Evolutionary conservation across 2,329 filamentous ascomycete genomes (phyloP), one percentile per base, ranked within the genome.

Genomic region (Ceratocystis colombiana): DNA sequence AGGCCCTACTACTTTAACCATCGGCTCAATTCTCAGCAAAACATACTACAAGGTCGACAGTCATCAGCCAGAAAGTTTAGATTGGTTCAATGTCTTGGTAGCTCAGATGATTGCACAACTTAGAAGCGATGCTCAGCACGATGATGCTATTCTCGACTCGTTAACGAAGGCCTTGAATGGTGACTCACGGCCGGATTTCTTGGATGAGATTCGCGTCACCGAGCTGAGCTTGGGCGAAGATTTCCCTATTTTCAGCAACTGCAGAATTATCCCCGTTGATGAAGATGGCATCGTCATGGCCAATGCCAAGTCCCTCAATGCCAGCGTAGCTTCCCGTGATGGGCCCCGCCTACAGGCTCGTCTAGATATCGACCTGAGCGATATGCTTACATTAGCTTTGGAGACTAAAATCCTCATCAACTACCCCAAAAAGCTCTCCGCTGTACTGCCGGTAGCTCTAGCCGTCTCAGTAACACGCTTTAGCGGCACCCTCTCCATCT

Each of bases 201-300:
- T 99, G 41, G 93, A 96, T 74, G 89, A 94, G 73, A 97, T 99
- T 69, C 87, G 87, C 30, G 89, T 99, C 65, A 96, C 92, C 1
- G 93, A 99, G 76, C 85, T 99, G 68, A 95, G 88, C 63, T 79
- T 99, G 3, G 94, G 94, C 37, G 94, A 99, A 72, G 94, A 99
- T 72, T 99, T 97, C 70, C 94, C 94, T 33, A 99, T 99, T 64
- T 96, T 99, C 75, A 96, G 92, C 78, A 99, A 99, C 75, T 97
- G 94, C 73, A 86, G 94, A 68, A 88, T 99, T 66, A 96, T 96
- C 68, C 90, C 92, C 1, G 89, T 96, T 0, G 87, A 90, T 71
- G 89, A 93, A 71, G 88, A 92, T 74, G 88, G 88, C 0, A 75
- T 86, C 45, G 80, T 77, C 57, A 77, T 87, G 45, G 80, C 77